Evolutionary conservation across 1,284 basidiomycete species (phyloP), one percentile per base, ranked within the genome.

Genomic region (Ustilago tritici): DNA sequence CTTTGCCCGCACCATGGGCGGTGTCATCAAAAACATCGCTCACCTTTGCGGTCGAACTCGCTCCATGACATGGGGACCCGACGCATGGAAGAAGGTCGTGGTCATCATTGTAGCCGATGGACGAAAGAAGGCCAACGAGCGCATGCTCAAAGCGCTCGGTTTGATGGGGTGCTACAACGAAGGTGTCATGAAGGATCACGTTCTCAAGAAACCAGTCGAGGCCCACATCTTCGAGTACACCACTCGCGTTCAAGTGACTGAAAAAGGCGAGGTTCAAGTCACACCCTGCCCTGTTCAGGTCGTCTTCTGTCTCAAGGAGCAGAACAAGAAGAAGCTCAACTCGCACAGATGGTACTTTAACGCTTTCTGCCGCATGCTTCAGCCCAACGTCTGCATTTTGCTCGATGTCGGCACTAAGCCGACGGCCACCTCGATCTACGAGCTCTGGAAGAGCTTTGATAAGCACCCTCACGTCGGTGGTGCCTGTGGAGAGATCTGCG

Each of bases 221-320:
- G 95, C 95, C 1, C 96, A 99, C 88, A 86, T 98, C 32, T 99
- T 95, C 86, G 96, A 99, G 88, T 95, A 95, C 84, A 98, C 95
- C 0, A 93, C 95, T 0, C 93, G 93, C 38, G 95, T 98, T 82
- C 93, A 90, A 1, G 88, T 98, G 46, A 94, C 95, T 85, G 96
- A 98, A 87, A 95, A 95, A 86, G 95, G 89, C 1, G 76, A 85
- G 69, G 86, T 87, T 6, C 65, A 71, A 49, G 69, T 76, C 40
- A 76, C 76, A 5, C 76, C 71, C 15, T 75, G 71, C 49, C 86
- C 86, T 92, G 80, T 83, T 35, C 84, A 85, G 66, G 70, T 85
- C 47, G 69, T 85, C 61, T 80, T 85, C 63, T 85, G 84, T 61
- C 79, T 86, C 72, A 86, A 86, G 72, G 84, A 86, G 70, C 67